Evolutionary conservation across 495 filamentous ascomycete species (phyloP), one percentile per base, ranked within the genome.

Genomic region (Talaromyces adpressus): DNA sequence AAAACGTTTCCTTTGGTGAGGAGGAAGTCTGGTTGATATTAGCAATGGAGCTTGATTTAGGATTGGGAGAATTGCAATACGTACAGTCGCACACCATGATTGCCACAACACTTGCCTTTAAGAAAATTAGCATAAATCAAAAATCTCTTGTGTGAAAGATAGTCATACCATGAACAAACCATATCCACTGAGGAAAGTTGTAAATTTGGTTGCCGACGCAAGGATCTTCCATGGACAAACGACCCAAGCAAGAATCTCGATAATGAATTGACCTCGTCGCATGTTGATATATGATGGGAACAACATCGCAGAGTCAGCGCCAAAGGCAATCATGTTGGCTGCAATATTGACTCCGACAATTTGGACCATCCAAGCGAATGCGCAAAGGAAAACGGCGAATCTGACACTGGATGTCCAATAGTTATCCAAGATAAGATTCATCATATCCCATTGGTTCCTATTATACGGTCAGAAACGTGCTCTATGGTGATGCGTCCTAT

Each of bases 71-170:
- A 41, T 36, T 5, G 9, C n/a, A 30, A 32, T 9, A 67, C 70
- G 66, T 53, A 73, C 81, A 87, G 68, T 89, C 86, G 2, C 75
- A 72, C 0, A 78, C 75, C 68, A 89, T 78, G 51, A 87, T 82
- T 23, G 80, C 83, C 3, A 81, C 82, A 30, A 87, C 82, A 4
- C 84, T 58, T 2, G 56, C 56, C 56, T 70, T 7, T 64, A 23
- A 12, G 6, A 52, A 2, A 23, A 23, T 52, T 52, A 52, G 49
- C 18, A 14, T 9, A 12, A 36, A 12, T 12, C 32, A 36, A 36
- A 29, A 36, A 12, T 36, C 1, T 36, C 11, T 12, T 6, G 12
- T 36, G 32, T 12, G 32, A 36, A 9, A 12, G 25, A 54, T 47
- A 9, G 5, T 54, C 51, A 41, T 18, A 62, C 73, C 74, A 77